Percentiles rank a stretch among this genome's conserved stretches.
These are phyloP conservation scores for Angomonas deanei DNA, from an alignment of 208 protist species.

Conservation along the genomic window DNA sequence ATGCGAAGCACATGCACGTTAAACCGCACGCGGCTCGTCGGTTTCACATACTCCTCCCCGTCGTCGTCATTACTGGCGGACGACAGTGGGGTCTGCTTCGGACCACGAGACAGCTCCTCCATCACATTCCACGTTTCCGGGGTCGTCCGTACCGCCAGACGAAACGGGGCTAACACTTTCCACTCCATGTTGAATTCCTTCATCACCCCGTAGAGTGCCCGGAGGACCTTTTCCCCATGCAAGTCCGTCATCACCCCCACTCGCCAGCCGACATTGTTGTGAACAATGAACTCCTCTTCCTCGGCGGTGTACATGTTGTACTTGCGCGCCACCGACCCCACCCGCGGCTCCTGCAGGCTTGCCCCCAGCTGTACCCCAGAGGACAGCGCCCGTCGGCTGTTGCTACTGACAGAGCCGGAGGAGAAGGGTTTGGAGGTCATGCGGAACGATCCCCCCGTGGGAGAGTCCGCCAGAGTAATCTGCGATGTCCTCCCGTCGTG, in stretches of 20 bases:
- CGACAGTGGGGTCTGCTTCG: not conserved
- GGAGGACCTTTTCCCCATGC: conserved; percentile 34
- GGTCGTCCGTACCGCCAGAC: conserved; percentile 56
- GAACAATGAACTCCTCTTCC: conserved; percentile 75
- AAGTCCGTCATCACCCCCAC: conserved; percentile 87
- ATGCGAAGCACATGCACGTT: conserved; percentile 78
- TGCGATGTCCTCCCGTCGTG: conserved; percentile 8
- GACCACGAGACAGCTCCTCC: not conserved
- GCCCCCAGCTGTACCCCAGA: conserved; percentile 29
- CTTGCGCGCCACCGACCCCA: conserved; percentile 74
- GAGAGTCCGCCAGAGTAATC: not conserved
- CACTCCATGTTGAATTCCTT: conserved; percentile 70
- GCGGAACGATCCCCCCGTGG: conserved; percentile 30
- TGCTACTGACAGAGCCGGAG: conserved; percentile 9
- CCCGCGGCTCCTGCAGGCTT: conserved; percentile 41
- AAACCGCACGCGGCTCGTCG: conserved; percentile 35
- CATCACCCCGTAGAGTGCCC: conserved; percentile 59
- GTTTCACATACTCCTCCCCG: not conserved
- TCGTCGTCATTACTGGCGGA: not conserved
- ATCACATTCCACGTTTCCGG: conserved; percentile 45
- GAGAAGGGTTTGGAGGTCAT: conserved; percentile 23
- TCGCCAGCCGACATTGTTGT: conserved; percentile 82
- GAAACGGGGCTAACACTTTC: conserved; percentile 77
- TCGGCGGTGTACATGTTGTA: conserved; percentile 67
- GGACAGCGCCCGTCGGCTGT: conserved; percentile 14